Conservation (phyloP, 192 early-diverging fungal species). For the Umbelopsis ramanniana region DNA sequence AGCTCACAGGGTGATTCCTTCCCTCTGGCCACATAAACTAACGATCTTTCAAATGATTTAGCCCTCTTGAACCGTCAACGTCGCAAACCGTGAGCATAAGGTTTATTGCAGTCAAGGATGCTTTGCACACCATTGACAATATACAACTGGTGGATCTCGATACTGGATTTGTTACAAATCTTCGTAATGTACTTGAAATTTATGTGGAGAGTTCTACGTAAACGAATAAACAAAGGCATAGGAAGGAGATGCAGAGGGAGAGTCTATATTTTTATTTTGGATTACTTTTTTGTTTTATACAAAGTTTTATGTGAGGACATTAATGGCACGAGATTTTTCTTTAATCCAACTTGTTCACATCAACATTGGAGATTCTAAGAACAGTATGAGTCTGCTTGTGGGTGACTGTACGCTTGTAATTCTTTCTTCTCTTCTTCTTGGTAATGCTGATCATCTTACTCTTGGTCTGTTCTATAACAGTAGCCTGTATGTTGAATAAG, state of each 20-base stretch:
- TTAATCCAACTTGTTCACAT: conserved; percentile 41
- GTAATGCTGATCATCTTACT: conserved; percentile 71
- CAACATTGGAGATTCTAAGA: conserved; percentile 72
- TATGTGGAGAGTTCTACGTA: conserved; percentile 32
- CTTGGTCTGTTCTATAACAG: conserved; percentile 88
- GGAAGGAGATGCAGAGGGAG: not conserved
- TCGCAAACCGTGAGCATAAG: conserved; percentile 60
- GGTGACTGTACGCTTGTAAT: conserved; percentile 66
- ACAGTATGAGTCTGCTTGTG: conserved; percentile 78
- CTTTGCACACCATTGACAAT: conserved; percentile 59
- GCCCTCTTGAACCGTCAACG: conserved; percentile 57
- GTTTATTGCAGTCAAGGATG: conserved; percentile 63
- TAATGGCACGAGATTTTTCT: not conserved
- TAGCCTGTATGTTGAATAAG: conserved; percentile 79
- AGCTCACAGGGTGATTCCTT: not conserved
- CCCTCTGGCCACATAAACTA: not conserved
- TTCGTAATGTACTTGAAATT: conserved; percentile 50
- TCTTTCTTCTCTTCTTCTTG: conserved; percentile 84
- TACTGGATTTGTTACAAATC: conserved; percentile 63
- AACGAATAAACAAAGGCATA: not conserved
- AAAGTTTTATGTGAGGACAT: not conserved
- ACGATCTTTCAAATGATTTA: conserved; percentile 5
- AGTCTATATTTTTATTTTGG: not conserved
- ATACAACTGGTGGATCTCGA: conserved; percentile 63
- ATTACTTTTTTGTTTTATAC: conserved; percentile 5